A percentile compares a stretch with the other conserved stretches of the same genome.
These are phyloP conservation scores for Sonneratia alba DNA, from an alignment of 345 rosid species.

Conservation along the genomic window DNA sequence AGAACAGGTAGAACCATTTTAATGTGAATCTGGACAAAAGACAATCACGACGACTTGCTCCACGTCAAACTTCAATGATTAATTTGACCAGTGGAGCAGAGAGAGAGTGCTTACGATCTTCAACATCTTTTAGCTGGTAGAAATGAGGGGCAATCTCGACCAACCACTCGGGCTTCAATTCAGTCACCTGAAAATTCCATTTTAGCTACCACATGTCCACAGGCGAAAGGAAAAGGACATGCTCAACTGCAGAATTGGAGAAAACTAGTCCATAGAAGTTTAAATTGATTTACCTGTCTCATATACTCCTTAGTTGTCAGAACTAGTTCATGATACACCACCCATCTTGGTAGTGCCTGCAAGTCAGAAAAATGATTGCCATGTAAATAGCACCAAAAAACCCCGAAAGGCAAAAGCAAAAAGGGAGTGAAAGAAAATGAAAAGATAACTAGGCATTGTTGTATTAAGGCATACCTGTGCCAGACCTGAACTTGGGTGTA, in stretches of 20 bases:
- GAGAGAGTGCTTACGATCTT: constrained; percentile 52
- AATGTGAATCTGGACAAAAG: background rate
- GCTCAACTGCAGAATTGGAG: background rate
- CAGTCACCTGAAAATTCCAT: constrained; percentile 58
- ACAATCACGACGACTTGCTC: background rate
- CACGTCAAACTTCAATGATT: background rate
- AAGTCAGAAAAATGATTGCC: constrained; percentile 6
- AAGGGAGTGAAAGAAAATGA: background rate
- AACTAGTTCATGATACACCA: constrained; percentile 80
- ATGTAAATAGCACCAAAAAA: background rate
- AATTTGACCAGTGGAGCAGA: background rate
- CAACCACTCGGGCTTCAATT: constrained; percentile 97
- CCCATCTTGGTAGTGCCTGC: constrained; percentile 91
- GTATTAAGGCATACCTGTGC: constrained; percentile 44
- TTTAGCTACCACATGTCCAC: background rate
- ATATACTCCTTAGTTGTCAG: constrained; percentile 89
- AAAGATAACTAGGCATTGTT: background rate
- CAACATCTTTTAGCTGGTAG: constrained; percentile 94
- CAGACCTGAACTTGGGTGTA: constrained; percentile 95
- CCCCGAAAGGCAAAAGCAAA: background rate
- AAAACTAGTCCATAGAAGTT: background rate
- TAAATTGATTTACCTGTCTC: constrained; percentile 50
- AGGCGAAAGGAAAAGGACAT: background rate
- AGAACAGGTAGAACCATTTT: background rate
- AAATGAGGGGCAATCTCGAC: constrained; percentile 94